These are phyloP conservation scores for Fibroporia radiculosa DNA, from an alignment of 768 basidiomycete genomes.

Conservation along the genomic window DNA sequence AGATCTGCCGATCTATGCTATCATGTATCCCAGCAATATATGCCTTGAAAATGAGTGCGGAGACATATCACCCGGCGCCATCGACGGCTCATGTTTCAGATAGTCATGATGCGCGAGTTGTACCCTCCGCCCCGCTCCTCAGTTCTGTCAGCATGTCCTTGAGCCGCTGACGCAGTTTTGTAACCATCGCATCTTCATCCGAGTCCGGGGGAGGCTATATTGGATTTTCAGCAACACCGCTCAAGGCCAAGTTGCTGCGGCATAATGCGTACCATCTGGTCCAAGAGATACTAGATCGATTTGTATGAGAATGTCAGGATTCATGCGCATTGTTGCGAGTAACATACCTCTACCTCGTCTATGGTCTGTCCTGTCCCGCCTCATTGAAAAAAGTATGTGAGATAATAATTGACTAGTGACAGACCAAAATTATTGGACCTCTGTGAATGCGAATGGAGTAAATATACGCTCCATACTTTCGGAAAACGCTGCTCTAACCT, in stretches of 20 bases:
- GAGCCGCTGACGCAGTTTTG: conserved; percentile 6
- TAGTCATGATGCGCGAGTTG: neutral
- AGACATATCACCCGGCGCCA: no score
- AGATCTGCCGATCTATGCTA: no score
- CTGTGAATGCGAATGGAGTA: no score
- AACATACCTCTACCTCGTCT: conserved; percentile 7
- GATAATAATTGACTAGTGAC: neutral
- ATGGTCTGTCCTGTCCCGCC: conserved; percentile 1
- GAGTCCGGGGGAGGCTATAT: conserved; percentile 5
- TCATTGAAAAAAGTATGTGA: neutral
- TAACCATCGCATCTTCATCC: conserved; percentile 6
- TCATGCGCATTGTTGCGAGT: neutral
- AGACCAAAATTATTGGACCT: conserved; percentile 2
- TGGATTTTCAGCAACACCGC: neutral
- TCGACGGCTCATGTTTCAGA: no score
- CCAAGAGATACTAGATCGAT: conserved; percentile 8
- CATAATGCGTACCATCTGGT: conserved; percentile 6
- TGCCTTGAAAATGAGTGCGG: no score
- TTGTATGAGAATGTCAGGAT: neutral
- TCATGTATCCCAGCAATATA: no score
- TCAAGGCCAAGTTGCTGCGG: neutral
- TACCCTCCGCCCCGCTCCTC: conserved; percentile 7
- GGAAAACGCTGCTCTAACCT: no score
- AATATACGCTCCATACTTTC: no score
- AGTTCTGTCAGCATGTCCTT: conserved; percentile 4